Base-by-base conservation (phyloP, 2,329 filamentous ascomycete species). In the Bimuria novae-zelandiae region DNA sequence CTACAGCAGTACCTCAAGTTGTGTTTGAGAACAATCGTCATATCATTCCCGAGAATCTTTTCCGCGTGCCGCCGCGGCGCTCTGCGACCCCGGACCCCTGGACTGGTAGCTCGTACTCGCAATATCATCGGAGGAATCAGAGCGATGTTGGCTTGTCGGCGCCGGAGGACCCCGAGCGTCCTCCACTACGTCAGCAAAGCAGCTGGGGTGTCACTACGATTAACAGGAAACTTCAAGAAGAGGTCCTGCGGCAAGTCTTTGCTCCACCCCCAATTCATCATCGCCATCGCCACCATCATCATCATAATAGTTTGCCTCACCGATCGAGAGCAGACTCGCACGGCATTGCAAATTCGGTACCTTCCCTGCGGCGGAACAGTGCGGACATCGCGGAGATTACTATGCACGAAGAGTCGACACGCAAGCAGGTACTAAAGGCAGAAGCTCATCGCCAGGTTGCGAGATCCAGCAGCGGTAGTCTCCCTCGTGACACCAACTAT, bases 1-100 rank as follows among this genome's bases (percentile, higher is more conserved):
- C 84, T 30, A 82, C 85, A 29, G 84, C 88, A 19, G 85, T 96
- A 25, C 92, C 93, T 1, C 93, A 94, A 35, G 93, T 97, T 41
- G 91, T 94, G 0, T 91, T 97, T 56, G 90, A 93, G 67, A 92
- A 97, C 71, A 97, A 97, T 70, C 85, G 89, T 59, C 93, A 97
- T 69, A 96, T 97, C 53, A 86, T 97, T 36, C 93, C 93, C 1
- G 86, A 90, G 40, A 90, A 89, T 64, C 81, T 97, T 23, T 88
- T 97, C 44, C 84, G 86, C 49, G 80, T 87, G 16, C 80, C 85
- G 27, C 80, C 71, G 27, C 74, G 74, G 29, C 74, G 74, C 43
- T 69, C 63, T 62, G 70, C 62, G 49, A 74, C 72, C 17, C 72
- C 73, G 4, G 71, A 75, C 54, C 64, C 68, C 2, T 74, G 69